Percentiles rank a stretch among this genome's conserved stretches.
Conservation (phyloP, 495 filamentous ascomycete species). For the Jackrogersella multiformis region DNA sequence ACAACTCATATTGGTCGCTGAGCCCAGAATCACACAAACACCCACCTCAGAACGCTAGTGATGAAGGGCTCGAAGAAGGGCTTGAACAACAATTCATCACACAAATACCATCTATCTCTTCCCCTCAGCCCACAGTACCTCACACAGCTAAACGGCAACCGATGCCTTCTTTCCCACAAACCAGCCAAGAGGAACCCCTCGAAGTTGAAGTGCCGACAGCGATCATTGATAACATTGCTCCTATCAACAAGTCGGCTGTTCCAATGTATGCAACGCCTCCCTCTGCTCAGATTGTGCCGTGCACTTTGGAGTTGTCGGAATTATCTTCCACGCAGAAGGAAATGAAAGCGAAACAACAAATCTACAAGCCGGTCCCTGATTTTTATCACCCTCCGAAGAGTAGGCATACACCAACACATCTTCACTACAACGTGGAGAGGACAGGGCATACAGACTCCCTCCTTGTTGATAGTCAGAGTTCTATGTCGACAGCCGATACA, state of each 20-base stretch:
- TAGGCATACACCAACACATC: constrained; percentile 1
- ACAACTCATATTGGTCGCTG: neutral
- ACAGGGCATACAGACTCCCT: neutral
- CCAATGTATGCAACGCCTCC: constrained; percentile 46
- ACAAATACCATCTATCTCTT: constrained; percentile 35
- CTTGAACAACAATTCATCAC: constrained; percentile 41
- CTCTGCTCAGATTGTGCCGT: constrained; percentile 55
- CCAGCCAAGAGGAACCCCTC: constrained; percentile 61
- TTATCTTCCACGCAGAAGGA: neutral
- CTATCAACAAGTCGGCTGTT: constrained; percentile 33
- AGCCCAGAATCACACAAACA: constrained; percentile 13
- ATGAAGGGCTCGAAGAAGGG: constrained; percentile 47
- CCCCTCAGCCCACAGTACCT: constrained; percentile 28
- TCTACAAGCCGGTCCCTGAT: constrained; percentile 17
- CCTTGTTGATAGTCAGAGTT: constrained; percentile 12
- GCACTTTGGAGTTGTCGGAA: constrained; percentile 41
- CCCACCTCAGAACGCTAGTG: constrained; percentile 9
- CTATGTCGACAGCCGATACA: constrained; percentile 18
- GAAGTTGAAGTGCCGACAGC: constrained; percentile 63
- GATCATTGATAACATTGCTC: constrained; percentile 47
- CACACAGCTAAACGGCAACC: neutral
- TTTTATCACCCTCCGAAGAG: constrained; percentile 32
- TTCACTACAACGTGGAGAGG: neutral
- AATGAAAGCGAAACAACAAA: constrained; percentile 12
- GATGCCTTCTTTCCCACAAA: constrained; percentile 41